phyloP scores from a whole-genome alignment of 768 basidiomycete genomes.

The Antrodiella citrinella region DNA sequence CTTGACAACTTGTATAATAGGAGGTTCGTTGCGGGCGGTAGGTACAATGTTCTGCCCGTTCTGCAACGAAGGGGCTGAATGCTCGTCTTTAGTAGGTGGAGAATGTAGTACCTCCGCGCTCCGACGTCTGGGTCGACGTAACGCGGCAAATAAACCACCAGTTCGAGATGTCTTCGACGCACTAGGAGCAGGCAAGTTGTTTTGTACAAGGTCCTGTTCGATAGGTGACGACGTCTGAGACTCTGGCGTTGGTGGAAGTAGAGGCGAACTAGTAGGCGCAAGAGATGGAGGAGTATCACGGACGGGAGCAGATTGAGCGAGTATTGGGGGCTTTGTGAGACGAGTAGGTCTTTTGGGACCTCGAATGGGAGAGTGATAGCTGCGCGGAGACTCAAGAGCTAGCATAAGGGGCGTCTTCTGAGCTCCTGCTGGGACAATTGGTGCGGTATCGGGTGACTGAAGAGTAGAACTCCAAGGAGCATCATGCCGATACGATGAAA shows the following conservation, averaged over 20 bases:
- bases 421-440: neutral
- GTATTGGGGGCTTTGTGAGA: neutral
- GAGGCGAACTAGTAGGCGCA: neutral
- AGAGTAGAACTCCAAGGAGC: no score
- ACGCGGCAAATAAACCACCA: neutral
- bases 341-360: neutral
- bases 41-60: no score
- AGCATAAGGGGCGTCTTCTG: neutral
- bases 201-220: neutral
- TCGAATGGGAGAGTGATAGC: neutral
- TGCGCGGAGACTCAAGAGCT: neutral
- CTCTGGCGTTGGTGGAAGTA: neutral
- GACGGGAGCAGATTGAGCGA: neutral
- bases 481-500: no score
- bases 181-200: neutral
- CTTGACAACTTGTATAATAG: neutral
- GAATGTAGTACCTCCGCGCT: neutral
- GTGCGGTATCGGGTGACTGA: neutral
- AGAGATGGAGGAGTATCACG: neutral
- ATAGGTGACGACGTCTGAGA: neutral
- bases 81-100: no score
- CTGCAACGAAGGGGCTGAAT: neutral
- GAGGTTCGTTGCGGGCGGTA: neutral
- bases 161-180: neutral
- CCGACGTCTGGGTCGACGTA: neutral